Evolutionary conservation across 805 yeast genomes (phyloP), one percentile per base, ranked within the genome.

Genomic region (Zygotorulaspora florentina): DNA sequence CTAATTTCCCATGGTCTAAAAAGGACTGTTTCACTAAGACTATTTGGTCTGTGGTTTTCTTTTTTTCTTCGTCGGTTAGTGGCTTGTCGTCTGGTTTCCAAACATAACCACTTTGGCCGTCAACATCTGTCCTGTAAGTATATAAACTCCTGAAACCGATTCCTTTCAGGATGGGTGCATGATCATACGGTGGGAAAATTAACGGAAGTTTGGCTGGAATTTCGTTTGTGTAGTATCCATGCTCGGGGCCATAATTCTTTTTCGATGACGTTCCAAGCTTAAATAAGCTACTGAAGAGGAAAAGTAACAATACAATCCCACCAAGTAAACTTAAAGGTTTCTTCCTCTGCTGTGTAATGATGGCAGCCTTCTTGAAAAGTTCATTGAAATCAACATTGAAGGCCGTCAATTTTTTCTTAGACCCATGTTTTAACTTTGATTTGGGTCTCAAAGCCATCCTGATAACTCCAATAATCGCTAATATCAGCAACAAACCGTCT

Each of bases 111-210:
- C 67, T 60, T 42, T 64, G 62, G 6, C 77, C 72, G 48, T 76
- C 76, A 13, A 75, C 57, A 35, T 75, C 77, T n/a, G 66, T 61
- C 40, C 75, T 67, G 38, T 70, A 72, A 27, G 70, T 71, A 47
- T 80, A 81, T 27, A 85, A 64, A 12, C 73, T 70, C 43, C 73
- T 71, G 16, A 79, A 62, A 1, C 80, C 76, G 41, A 85, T 58
- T 47, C 81, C 82, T 52, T 78, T 76, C 48, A 85, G 69, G 17
- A 74, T 61, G 0, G 81, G 77, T 3, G 86, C 82, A 56, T 85
- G 82, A 52, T 85, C 89, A 30, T 84, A 73, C n/a, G 80, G 76
- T n/a, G 93, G 93, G 58, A 76, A 85, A 11, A 85, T 81, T 57
- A 78, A 73, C 31, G 73, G 70, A 15, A 80, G 72, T 10, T 70